Conservation (phyloP, 345 rosid genomes). For the Populus tremula region DNA sequence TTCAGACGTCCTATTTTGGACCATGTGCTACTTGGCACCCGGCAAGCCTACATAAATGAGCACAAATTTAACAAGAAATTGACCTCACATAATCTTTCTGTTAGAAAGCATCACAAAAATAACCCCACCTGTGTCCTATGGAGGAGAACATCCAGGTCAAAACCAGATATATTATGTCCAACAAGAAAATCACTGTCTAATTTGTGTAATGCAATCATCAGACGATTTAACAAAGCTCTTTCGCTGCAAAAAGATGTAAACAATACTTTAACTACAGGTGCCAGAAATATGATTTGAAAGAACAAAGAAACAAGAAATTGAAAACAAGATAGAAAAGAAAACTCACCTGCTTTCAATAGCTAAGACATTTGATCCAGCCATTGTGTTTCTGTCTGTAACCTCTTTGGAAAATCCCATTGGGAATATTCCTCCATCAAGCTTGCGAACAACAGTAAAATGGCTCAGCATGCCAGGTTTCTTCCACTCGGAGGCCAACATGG, state of each 20-base stretch:
- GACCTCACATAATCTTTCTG: not conserved
- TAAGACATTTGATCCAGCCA: slow-evolving; percentile 73
- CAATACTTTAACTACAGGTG: slow-evolving; percentile 3
- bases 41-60: slow-evolving; percentile 63
- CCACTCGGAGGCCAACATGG: slow-evolving; percentile 88
- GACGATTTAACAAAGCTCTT: slow-evolving; percentile 82
- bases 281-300: not conserved
- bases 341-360: slow-evolving; percentile 75
- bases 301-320: not conserved
- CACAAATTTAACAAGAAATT: not conserved
- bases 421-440: slow-evolving; percentile 84
- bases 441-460: slow-evolving; percentile 86
- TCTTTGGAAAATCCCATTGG: slow-evolving; percentile 96
- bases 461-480: slow-evolving; percentile 73
- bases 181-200: slow-evolving; percentile 93
- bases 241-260: slow-evolving; percentile 58
- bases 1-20: slow-evolving; percentile 96
- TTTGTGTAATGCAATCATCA: slow-evolving; percentile 81
- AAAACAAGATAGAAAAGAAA: slow-evolving; percentile 15
- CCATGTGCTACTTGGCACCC: slow-evolving; percentile 88
- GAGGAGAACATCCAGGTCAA: slow-evolving; percentile 93
- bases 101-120: slow-evolving; percentile 15
- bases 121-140: slow-evolving; percentile 80
- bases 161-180: slow-evolving; percentile 97
- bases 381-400: slow-evolving; percentile 71